These are phyloP conservation scores for Prunus dulcis DNA, from an alignment of 306 rosid species.

Conservation along the genomic window DNA sequence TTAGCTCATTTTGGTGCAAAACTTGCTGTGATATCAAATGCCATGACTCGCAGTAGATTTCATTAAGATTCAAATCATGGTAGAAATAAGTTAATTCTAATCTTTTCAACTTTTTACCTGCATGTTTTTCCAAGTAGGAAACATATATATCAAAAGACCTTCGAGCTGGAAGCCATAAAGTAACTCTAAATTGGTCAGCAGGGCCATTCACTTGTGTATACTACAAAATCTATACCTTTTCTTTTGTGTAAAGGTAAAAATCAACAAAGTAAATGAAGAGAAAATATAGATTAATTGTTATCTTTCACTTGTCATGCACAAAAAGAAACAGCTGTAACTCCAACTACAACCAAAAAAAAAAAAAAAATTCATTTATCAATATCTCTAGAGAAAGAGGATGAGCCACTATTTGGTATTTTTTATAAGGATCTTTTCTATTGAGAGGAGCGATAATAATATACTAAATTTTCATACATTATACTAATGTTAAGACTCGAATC, in stretches of 20 bases:
- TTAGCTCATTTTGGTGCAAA: neutral
- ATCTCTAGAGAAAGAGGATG: neutral
- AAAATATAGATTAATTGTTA: too few species aligned
- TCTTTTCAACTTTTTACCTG: constrained; percentile 2
- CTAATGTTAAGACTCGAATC: too few species aligned
- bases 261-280: neutral
- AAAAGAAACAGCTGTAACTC: neutral
- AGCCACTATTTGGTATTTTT: neutral
- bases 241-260: neutral
- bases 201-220: neutral
- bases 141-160: neutral
- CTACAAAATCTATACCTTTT: neutral
- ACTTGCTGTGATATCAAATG: neutral
- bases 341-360: neutral
- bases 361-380: neutral
- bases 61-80: neutral
- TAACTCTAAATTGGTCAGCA: neutral
- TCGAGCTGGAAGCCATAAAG: neutral
- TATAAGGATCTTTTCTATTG: too few species aligned
- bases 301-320: neutral
- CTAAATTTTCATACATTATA: too few species aligned
- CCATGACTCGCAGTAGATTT: neutral
- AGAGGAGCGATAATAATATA: too few species aligned
- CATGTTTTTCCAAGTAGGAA: neutral
- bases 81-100: neutral